Conservation (phyloP, 805 yeast species). For the Metschnikowia similis region DNA sequence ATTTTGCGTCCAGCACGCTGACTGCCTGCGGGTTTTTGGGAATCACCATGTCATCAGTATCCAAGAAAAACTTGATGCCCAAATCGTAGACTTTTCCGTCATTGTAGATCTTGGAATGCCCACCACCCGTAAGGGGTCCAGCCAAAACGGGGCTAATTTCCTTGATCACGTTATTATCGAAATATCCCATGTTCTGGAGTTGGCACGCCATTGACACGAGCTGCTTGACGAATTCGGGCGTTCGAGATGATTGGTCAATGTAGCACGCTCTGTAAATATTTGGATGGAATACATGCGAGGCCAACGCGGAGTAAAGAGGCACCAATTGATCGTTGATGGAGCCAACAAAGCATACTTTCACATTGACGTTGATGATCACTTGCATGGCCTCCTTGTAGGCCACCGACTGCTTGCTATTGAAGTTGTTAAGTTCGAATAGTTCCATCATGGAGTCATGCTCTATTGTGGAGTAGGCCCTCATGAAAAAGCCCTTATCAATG, state of each 20-base stretch:
- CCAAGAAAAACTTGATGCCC: constrained; percentile 70
- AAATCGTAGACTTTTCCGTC: constrained; percentile 80
- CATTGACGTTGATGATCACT: constrained; percentile 61
- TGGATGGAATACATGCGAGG: constrained; percentile 82
- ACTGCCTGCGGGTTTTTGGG: constrained; percentile 20
- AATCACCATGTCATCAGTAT: constrained; percentile 58
- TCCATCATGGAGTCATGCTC: constrained; percentile 86
- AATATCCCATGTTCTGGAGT: constrained; percentile 68
- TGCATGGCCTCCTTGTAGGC: constrained; percentile 66
- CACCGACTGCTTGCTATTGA: constrained; percentile 65
- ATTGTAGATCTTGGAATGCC: constrained; percentile 86
- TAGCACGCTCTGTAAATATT: constrained; percentile 86
- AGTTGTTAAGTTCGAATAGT: constrained; percentile 81
- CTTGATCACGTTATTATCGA: constrained; percentile 81
- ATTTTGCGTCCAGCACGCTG: background rate
- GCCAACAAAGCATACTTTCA: constrained; percentile 78
- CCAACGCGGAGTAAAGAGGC: constrained; percentile 84
- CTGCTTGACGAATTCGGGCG: constrained; percentile 75
- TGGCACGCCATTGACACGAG: constrained; percentile 71
- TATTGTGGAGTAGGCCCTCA: constrained; percentile 84
- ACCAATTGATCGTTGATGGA: constrained; percentile 92
- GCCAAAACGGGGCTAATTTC: constrained; percentile 65
- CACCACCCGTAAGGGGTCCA: constrained; percentile 92
- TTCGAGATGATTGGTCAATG: constrained; percentile 72
- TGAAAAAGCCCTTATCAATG: constrained; percentile 73